Evolutionary conservation across 2,329 filamentous ascomycete species (phyloP).

Genomic region (Fusarium lateritium): DNA sequence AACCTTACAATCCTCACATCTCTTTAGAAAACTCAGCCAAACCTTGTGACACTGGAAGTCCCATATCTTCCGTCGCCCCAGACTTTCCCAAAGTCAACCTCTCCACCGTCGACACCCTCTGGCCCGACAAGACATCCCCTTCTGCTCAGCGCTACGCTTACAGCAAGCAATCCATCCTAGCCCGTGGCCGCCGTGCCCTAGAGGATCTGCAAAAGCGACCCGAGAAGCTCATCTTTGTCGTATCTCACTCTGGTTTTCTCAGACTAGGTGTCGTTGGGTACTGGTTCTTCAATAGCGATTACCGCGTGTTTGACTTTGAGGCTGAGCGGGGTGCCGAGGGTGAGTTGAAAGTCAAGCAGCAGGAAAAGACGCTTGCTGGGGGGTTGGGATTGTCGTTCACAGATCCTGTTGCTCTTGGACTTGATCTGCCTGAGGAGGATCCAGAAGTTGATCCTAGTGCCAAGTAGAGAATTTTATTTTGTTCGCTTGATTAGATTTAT

Average conservation of each 20-base stretch:
- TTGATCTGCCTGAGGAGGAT: constrained; percentile 55
- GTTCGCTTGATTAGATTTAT: not conserved
- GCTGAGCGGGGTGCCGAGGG: constrained; percentile 43
- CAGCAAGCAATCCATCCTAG: constrained; percentile 66
- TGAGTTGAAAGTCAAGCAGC: constrained; percentile 60
- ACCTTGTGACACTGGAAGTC: constrained; percentile 74
- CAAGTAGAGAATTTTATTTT: constrained; percentile 4
- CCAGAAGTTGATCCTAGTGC: constrained; percentile 7
- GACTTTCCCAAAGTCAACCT: constrained; percentile 73
- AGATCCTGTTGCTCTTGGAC: constrained; percentile 57
- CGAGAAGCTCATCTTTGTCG: constrained; percentile 75
- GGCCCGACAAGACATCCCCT: constrained; percentile 72
- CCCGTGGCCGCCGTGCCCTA: constrained; percentile 67
- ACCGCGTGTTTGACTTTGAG: constrained; percentile 72
- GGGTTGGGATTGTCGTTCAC: constrained; percentile 56
- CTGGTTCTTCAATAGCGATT: constrained; percentile 74
- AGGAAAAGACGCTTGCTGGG: constrained; percentile 56
- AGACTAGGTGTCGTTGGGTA: constrained; percentile 69
- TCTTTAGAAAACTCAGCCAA: constrained; percentile 65
- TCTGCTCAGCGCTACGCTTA: constrained; percentile 65
- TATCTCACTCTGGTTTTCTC: constrained; percentile 76
- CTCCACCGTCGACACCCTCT: constrained; percentile 69
- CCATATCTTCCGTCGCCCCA: constrained; percentile 58
- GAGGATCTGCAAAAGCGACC: constrained; percentile 65
- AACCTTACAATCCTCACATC: not conserved